Evolutionary conservation across 192 early-diverging fungal genomes (phyloP), one percentile per base, ranked within the genome.

Genomic region (Piromyces finnis): DNA sequence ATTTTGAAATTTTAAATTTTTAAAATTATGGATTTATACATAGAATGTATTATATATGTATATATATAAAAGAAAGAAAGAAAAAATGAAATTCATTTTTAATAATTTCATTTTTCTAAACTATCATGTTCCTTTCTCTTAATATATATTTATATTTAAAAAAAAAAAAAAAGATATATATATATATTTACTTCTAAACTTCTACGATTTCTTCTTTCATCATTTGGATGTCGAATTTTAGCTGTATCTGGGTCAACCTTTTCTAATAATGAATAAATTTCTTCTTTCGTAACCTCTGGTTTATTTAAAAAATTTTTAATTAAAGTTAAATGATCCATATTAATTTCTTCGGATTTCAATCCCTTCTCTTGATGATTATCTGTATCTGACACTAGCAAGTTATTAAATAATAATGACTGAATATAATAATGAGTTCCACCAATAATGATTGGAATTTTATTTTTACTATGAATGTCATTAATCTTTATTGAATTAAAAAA

Each of bases 341-440:
- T 14, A 78, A 80, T 12, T 16, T 16, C n/a, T n/a, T n/a, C n/a
- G n/a, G n/a, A n/a, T n/a, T n/a, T n/a, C n/a, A n/a, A n/a, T n/a
- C n/a, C n/a, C n/a, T n/a, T n/a, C n/a, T n/a, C n/a, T n/a, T n/a
- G n/a, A n/a, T n/a, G n/a, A n/a, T n/a, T n/a, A n/a, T n/a, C n/a
- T n/a, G 37, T 39, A 39, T 39, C 15, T 9, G 37, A 39, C 37
- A 92, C 85, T 28, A 96, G 84, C 0, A 90, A 89, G 41, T 95
- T 88, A 37, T 89, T 85, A 89, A 93, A 99, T 37, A 99, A 84
- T 9, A 95, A 83, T 3, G 92, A 92, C 83, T 99, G 97, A 30
- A 99, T 91, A 84, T 99, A 99, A 85, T 99, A 99, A 82, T 97
- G 91, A 11, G 96, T 99, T 59, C 97, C 97, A 37, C 97, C 97